Evolutionary conservation across 176 grass and related monocot species (phyloP), one percentile per base, ranked within the genome.

Genomic region (Guadua angustifolia): DNA sequence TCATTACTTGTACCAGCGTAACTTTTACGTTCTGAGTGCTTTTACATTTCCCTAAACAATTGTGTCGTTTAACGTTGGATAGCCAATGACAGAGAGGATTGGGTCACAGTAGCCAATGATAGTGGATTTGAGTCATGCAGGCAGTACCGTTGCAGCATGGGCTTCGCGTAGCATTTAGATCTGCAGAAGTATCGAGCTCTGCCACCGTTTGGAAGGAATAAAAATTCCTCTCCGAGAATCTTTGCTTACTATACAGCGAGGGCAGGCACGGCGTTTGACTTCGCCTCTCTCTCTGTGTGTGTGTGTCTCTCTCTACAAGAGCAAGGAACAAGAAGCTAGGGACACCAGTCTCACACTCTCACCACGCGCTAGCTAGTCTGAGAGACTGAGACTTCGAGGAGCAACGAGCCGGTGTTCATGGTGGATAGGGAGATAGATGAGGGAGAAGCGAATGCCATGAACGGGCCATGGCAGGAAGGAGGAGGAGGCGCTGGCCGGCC

Each of bases 361-460:
- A 8, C 39, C 60, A 78, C 77, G 88, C 33, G 22, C 18, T 19
- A 26, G 71, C 22, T 63, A 62, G 25, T 19, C 36, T 50, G 19
- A 59, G 71, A 62, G 25, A 15, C 36, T 50, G 19, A 59, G 71
- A 2, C 7, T 51, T 25, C 5, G 44, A 59, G 22, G 47, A 4
- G 26, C 36, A 9, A 19, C 16, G 12, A 8, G 29, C 3, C 6
- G 5, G 56, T 7, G 18, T 55, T 78, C 50, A 90, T 90, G 88
- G 88, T 87, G 67, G 79, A 90, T 79, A 78, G 26, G 83, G 58
- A 66, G 58, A 86, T 60, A 10, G 68, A 65, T 18, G 84, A 59
- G 38, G 79, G 39, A 32, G 88, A 43, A 42, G 81, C 66, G 6
- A 79, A 22, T 50, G 74, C 79, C 84, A 18, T 51, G 74, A 14